phyloP scores from a whole-genome alignment of 2,329 filamentous ascomycete genomes.

The Trichoderma citrinoviride region DNA sequence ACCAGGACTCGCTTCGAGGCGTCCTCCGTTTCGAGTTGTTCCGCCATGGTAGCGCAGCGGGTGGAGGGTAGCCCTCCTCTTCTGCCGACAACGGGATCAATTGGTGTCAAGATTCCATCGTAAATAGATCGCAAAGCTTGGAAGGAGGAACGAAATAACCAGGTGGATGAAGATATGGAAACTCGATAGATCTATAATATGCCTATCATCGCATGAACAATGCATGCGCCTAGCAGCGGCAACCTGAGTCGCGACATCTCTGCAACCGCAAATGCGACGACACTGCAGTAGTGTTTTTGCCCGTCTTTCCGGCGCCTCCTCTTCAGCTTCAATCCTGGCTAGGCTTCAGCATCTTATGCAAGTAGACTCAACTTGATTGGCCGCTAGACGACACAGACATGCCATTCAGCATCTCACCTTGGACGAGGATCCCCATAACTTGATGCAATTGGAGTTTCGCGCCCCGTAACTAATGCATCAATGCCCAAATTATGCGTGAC shows the following conservation, averaged over 20 bases:
- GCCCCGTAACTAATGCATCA: slow-evolving; percentile 15
- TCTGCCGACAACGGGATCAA: not conserved
- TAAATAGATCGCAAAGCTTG: too few species aligned
- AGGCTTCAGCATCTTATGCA: not conserved
- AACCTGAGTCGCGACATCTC: not conserved
- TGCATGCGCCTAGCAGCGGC: not conserved
- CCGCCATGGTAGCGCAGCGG: not conserved
- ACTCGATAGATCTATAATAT: not conserved
- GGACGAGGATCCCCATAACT: not conserved
- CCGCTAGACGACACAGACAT: not conserved
- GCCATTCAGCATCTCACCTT: slow-evolving; percentile 1
- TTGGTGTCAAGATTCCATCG: too few species aligned
- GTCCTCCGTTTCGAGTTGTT: slow-evolving; percentile 5
- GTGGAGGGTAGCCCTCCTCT: not conserved
- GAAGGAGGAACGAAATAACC: too few species aligned
- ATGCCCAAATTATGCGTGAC: slow-evolving; percentile 11
- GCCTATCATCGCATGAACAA: not conserved
- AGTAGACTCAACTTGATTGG: slow-evolving; percentile 5
- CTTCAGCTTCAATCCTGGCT: not conserved
- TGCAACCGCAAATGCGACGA: not conserved
- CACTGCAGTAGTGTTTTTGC: not conserved
- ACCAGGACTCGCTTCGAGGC: not conserved
- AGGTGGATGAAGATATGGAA: not conserved
- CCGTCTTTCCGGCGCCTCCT: not conserved
- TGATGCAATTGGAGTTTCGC: not conserved